phyloP scores from a whole-genome alignment of 2,329 filamentous ascomycete genomes.

The Grosmannia huntii region DNA sequence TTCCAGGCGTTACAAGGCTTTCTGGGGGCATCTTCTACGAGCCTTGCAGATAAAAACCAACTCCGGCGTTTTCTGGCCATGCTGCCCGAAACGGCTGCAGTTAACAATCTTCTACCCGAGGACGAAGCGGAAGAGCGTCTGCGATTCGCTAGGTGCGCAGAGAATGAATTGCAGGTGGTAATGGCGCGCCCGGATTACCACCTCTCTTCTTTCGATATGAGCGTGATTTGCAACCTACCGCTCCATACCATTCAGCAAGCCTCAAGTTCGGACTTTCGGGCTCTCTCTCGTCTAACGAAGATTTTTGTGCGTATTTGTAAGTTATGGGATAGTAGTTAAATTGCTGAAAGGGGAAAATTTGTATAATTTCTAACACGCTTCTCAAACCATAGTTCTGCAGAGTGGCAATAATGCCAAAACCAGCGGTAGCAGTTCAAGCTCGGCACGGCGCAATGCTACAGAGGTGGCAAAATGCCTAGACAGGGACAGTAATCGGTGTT shows the following conservation, averaged over 20 bases:
- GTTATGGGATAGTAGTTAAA: not conserved
- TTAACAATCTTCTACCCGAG: not conserved
- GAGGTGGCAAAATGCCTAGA: not conserved
- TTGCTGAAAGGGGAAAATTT: not conserved
- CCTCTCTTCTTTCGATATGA: not conserved
- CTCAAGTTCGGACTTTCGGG: not conserved
- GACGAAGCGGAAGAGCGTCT: not conserved
- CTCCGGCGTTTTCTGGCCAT: not conserved
- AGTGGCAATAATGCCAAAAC: not conserved
- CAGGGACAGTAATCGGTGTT: not conserved
- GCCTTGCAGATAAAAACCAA: no score
- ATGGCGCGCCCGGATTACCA: not conserved
- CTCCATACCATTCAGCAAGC: not conserved
- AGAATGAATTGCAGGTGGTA: not conserved
- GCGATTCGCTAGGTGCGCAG: not conserved
- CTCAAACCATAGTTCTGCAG: not conserved
- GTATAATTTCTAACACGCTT: not conserved
- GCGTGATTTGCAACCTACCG: not conserved
- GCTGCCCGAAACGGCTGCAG: not conserved
- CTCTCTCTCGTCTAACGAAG: not conserved
- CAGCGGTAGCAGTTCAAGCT: not conserved
- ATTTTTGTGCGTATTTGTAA: not conserved
- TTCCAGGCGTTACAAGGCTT: no score
- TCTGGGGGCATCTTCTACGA: no score
- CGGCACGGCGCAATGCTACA: not conserved